Evolutionary conservation across 2,329 filamentous ascomycete genomes (phyloP), one percentile per base, ranked within the genome.

Genomic region (Hypoxylon sp.): DNA sequence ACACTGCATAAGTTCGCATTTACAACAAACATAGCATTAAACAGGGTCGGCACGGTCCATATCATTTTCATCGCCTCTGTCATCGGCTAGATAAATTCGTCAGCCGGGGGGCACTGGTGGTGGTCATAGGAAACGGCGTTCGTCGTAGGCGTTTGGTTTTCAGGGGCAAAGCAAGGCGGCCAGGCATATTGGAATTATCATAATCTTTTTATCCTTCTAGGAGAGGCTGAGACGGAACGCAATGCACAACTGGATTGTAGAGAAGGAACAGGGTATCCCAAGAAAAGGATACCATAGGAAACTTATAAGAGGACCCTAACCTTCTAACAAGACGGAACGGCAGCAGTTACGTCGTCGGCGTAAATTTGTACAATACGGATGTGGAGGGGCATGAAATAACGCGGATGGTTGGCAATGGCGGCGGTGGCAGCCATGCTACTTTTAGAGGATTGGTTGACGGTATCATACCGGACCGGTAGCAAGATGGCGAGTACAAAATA

Each of bases 11-110:
- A 23, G 41, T 36, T 48, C 20, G 42, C 52, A 56, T 59, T 53
- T 51, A 46, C 56, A 57, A 54, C 34, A 42, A n/a, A 37, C 27
- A 50, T 36, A 40, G 49, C 56, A 59, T 57, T 45, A 42, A 19
- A 56, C 31, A 45, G 20, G 41, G 42, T 53, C 53, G 46, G 42
- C 46, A 29, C 6, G 50, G 49, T 42, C 32, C 42, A 45, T 35
- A 56, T 48, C 34, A 48, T 43, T n/a, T 43, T n/a, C n/a, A n/a
- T n/a, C n/a, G n/a, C n/a, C n/a, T n/a, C 9, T 9, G 9, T 25
- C 21, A 5, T 31, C 43, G 42, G 51, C 46, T 57, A 57, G 55
- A 57, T 34, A 42, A 42, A 40, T 34, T 34, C n/a, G n/a, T n/a
- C n/a, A n/a, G n/a, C n/a, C n/a, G n/a, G n/a, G n/a, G n/a, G 15